Evolutionary conservation across 2,329 filamentous ascomycete species (phyloP).

Genomic region (Fusarium floridanum): DNA sequence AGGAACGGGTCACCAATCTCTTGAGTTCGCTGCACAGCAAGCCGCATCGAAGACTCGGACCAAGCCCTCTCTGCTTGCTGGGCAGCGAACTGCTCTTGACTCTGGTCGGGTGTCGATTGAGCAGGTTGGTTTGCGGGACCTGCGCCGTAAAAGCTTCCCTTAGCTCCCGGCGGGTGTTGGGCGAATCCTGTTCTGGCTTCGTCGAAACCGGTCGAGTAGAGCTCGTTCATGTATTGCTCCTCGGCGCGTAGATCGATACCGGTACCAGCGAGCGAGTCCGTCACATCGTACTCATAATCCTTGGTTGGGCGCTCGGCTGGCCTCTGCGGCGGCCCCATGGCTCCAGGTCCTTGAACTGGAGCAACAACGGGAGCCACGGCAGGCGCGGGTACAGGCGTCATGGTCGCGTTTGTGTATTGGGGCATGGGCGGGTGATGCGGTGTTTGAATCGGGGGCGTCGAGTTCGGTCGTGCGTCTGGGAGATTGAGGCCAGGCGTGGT

Average conservation of each 20-base stretch:
- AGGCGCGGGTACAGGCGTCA: conserved; percentile 45
- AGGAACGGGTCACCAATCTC: conserved; percentile 83
- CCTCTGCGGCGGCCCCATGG: conserved; percentile 72
- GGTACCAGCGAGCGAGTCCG: conserved; percentile 85
- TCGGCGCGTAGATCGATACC: conserved; percentile 90
- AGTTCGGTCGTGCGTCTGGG: conserved; percentile 50
- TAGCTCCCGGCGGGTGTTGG: conserved; percentile 65
- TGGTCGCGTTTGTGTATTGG: conserved; percentile 44
- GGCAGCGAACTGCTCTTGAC: conserved; percentile 75
- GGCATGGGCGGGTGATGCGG: conserved; percentile 47
- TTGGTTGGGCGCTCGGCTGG: conserved; percentile 73
- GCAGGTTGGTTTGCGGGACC: conserved; percentile 75
- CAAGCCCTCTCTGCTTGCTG: conserved; percentile 76
- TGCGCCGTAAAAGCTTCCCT: conserved; percentile 72
- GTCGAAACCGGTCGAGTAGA: conserved; percentile 67
- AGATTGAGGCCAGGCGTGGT: conserved; percentile 52
- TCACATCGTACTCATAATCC: conserved; percentile 77
- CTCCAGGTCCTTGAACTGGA: conserved; percentile 45
- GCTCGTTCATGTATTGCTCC: conserved; percentile 81
- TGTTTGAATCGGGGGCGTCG: conserved; percentile 50
- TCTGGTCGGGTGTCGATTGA: conserved; percentile 57
- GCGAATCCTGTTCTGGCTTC: conserved; percentile 65
- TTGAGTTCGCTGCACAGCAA: conserved; percentile 72
- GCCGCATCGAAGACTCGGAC: conserved; percentile 72
- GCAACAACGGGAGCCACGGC: conserved; percentile 39